Base-by-base conservation (phyloP, 108 stramenopile genomes). In the Bacterosira constricta region DNA sequence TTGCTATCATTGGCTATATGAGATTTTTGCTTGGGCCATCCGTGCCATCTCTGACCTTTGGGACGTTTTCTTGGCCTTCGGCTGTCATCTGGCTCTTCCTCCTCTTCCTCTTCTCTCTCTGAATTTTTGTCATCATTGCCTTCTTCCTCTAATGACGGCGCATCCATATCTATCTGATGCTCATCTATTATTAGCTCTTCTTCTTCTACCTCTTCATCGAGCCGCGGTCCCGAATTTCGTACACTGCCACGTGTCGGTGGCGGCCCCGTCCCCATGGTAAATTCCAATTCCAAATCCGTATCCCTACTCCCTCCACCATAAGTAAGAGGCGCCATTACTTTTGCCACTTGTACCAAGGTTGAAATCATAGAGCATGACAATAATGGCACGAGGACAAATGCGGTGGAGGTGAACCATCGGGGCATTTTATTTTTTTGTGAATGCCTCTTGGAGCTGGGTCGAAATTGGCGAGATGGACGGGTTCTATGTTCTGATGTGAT, bases 11-110 rank as follows among this genome's bases (percentile, higher is more conserved):
- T n/a, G n/a, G n/a, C n/a, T n/a, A n/a, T n/a, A n/a, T n/a, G n/a
- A n/a, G n/a, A n/a, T n/a, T n/a, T n/a, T n/a, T n/a, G n/a, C 5
- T 38, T 32, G 12, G 6, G 29, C 57, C 46, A 50, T 36, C 56
- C 56, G 0, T 31, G 32, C 56, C 63, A 63, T 49, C 15, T 45
- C 27, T 29, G 21, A 30, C 63, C 63, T 13, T 63, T 45, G 42
- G 63, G 63, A 17, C 10, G 26, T 63, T 63, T 49, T 10, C 26
- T 49, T 25, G 47, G 47, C 26, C 47, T 0, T 0, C 8, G 17
- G 46, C 5, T 5, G 12, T 49, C 12, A 25, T 49, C 21, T 21
- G 23, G 25, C 9, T 20, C 21, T 6, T 49, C 47, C 1, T 0
- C 23, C 11, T 3, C 47, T 13, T 7, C 47, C 0, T 49, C 18